Base-by-base conservation (phyloP, 2,329 filamentous ascomycete species). In the Pseudocercospora cruenta region DNA sequence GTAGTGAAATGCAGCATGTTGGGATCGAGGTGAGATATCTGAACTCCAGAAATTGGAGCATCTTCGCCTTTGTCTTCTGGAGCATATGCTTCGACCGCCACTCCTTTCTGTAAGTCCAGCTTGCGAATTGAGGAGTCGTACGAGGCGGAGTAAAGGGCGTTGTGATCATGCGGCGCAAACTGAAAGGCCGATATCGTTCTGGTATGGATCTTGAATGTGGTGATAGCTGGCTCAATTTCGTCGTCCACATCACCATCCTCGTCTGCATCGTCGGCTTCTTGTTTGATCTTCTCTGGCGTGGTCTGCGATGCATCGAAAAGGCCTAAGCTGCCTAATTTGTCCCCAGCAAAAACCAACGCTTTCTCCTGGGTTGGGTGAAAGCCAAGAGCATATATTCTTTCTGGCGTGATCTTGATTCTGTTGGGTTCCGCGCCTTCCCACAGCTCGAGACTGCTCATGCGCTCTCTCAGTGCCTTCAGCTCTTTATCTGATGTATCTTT, bases 81-180 rank as follows among this genome's bases (percentile, higher is more conserved):
- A 0, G 91, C 92, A 79, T 92, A 98, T 0, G 94, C 83, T 75
- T 97, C 92, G 0, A 91, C 85, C 0, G 93, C 93, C 1, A 91
- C 85, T 0, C 91, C 91, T 74, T 92, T 93, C 39, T 88, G 86
- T 0, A 99, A 82, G 75, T 99, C 94, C 21, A 97, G 84, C 67
- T 91, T 92, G 3, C 95, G 88, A 63, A 99, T 92, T 0, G 93
- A 94, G 0, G 92, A 95, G 79, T 99, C 95, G 77, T 99, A 98
- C 0, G 94, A 97, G 0, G 91, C 89, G 0, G 93, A 92, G 74
- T 90, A 96, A 0, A 99, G 84, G 0, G 88, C 86, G 49, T 93
- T 93, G 0, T 87, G 82, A 64, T 96, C 91, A 14, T 86, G 84
- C 0, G 90, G 87, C 0, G 91, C 88, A 71, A 96, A 92, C 28